Evolutionary conservation across 2,329 filamentous ascomycete species (phyloP), one percentile per base, ranked within the genome.

Genomic region (Cladobotryum protrusum): DNA sequence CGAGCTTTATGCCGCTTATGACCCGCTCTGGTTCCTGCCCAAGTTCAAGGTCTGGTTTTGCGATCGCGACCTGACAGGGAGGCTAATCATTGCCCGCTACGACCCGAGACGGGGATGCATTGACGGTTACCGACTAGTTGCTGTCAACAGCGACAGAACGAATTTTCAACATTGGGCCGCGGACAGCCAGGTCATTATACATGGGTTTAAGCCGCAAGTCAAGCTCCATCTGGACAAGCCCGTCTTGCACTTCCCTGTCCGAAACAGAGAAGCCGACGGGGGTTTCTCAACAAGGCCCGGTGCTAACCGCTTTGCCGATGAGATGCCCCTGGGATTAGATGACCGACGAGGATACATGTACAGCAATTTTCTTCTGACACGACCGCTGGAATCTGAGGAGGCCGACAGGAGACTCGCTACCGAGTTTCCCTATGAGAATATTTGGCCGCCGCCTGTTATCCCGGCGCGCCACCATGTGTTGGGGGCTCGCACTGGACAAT

Each of bases 21-120:
- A 93, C 55, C 85, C 86, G 0, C 82, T 85, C 59, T 96, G 91
- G 91, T 96, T 95, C 61, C 73, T 96, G 1, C 76, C 87, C 0
- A 82, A 79, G 46, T 75, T 87, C 63, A 91, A 87, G 66, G 73
- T 96, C 55, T 96, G 91, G 91, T 92, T 96, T 61, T 80, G 82
- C 52, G 89, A 96, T 65, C 77, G 74, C 2, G 78, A 83, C 29
- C 76, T 89, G 43, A 84, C 79, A 2, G 91, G 91, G 0, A 86
- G 86, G 62, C 67, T 96, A 39, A 76, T 95, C 20, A 62, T 96
- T 36, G 77, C 79, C n/a, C 82, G 87, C 12, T 96, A 90, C 61
- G 83, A 96, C 62, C 78, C 82, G 42, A 70, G 79, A 4, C 75
- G 81, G 40, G 86, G 85, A 14, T 84, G 83, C 58, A 95, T 96